Conservation (phyloP, 495 filamentous ascomycete genomes). For the Penicillium maclennaniae region DNA sequence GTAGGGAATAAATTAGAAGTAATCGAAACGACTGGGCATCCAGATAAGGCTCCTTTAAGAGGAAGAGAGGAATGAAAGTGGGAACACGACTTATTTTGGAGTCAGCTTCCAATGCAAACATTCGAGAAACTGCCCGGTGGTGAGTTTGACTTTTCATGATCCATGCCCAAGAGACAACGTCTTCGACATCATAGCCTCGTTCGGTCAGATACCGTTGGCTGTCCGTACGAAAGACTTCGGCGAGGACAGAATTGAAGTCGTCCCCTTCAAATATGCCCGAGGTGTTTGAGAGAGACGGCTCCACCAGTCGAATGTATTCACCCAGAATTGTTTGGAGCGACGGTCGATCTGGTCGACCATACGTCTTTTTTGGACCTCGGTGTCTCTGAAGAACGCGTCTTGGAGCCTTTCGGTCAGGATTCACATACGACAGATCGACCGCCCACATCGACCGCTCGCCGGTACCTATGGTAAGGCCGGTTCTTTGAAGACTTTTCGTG, state of each 20-base stretch:
- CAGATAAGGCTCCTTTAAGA: constrained; percentile 45
- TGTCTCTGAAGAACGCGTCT: neutral
- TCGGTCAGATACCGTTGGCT: constrained; percentile 29
- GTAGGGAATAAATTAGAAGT: constrained; percentile 40
- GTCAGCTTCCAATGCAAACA: constrained; percentile 36
- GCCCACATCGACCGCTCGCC: neutral
- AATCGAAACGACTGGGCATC: constrained; percentile 39
- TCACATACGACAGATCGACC: neutral
- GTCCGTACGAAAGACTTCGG: constrained; percentile 33
- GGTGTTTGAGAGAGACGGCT: constrained; percentile 25
- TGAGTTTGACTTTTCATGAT: constrained; percentile 45
- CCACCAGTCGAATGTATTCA: constrained; percentile 38
- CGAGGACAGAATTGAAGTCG: constrained; percentile 25
- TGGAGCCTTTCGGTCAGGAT: neutral
- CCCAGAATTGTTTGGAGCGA: constrained; percentile 36
- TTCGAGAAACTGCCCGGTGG: constrained; percentile 36
- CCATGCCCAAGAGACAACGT: constrained; percentile 58
- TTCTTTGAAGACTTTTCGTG: constrained; percentile 29
- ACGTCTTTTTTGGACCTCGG: constrained; percentile 4
- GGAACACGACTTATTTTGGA: constrained; percentile 28
- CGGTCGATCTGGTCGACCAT: constrained; percentile 13
- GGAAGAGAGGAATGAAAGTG: constrained; percentile 46
- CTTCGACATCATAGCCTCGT: constrained; percentile 40
- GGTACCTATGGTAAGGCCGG: constrained; percentile 20
- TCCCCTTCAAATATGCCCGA: neutral